These are phyloP conservation scores for Ogataea corticis DNA, from an alignment of 805 yeast species.

Conservation along the genomic window DNA sequence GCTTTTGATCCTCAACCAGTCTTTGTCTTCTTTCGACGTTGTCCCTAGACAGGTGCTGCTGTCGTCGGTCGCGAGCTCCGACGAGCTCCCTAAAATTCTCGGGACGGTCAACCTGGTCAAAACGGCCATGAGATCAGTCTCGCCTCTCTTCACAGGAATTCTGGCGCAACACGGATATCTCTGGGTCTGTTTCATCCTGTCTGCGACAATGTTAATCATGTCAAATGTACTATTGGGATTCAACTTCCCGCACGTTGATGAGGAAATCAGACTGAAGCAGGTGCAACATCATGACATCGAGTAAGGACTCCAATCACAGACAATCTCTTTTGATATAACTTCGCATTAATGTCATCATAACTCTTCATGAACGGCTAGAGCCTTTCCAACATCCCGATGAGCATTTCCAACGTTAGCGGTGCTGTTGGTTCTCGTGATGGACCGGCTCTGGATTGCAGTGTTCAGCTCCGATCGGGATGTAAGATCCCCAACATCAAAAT, in stretches of 20 bases:
- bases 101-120: conserved; percentile 86
- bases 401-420: conserved; percentile 16
- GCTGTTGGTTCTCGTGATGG: conserved; percentile 31
- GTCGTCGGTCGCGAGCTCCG: conserved; percentile 60
- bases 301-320: not conserved
- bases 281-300: conserved; percentile 14
- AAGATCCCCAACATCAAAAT: conserved; percentile 58
- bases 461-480: conserved; percentile 43
- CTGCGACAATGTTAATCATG: conserved; percentile 49
- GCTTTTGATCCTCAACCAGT: conserved; percentile 54
- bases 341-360: conserved; percentile 9
- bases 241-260: conserved; percentile 44
- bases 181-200: conserved; percentile 52
- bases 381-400: conserved; percentile 26
- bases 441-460: conserved; percentile 30
- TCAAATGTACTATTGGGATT: conserved; percentile 48
- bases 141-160: conserved; percentile 78
- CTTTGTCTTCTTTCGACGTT: conserved; percentile 82
- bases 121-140: conserved; percentile 79
- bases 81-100: conserved; percentile 73
- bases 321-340: not conserved
- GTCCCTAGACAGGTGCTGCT: conserved; percentile 85
- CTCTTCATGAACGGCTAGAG: conserved; percentile 26
- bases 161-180: conserved; percentile 55
- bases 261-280: conserved; percentile 22